These are phyloP conservation scores for Penicillium concentricum DNA, from an alignment of 2,329 filamentous ascomycete genomes.

Conservation along the genomic window DNA sequence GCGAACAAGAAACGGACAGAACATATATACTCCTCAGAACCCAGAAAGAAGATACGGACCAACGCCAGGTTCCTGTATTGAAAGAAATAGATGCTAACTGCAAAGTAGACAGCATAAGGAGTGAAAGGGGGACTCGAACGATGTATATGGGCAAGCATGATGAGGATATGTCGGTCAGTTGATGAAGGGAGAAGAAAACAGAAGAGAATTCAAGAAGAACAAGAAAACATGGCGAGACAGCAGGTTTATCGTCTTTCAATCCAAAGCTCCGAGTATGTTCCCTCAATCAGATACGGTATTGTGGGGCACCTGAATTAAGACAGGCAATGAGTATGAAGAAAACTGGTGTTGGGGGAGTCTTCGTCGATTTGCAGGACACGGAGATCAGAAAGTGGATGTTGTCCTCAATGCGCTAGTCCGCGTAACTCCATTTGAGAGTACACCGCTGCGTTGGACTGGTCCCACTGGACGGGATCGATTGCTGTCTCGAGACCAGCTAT, in stretches of 20 bases:
- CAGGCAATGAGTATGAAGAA: conserved; percentile 1
- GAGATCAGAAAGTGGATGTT: conserved; percentile 33
- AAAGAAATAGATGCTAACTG: conserved; percentile 14
- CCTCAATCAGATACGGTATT: not conserved
- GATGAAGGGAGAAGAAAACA: not conserved
- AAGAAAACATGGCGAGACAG: conserved; percentile 1
- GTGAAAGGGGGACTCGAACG: not conserved
- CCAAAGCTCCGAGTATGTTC: conserved; percentile 13
- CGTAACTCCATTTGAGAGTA: conserved; percentile 36
- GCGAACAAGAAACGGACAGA: not conserved
- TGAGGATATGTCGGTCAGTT: not conserved
- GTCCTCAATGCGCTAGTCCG: conserved; percentile 45
- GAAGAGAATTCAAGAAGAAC: not conserved
- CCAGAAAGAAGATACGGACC: conserved; percentile 13
- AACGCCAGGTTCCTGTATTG: conserved; percentile 29
- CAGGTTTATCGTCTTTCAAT: conserved; percentile 12
- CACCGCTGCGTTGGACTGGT: conserved; percentile 28
- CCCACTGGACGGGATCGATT: conserved; percentile 27
- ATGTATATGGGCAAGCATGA: conserved; percentile 8
- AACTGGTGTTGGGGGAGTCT: not conserved
- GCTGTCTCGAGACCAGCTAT: conserved; percentile 38
- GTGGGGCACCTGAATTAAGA: not conserved
- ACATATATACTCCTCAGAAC: not conserved
- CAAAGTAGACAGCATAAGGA: not conserved
- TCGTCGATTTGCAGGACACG: not conserved